These are phyloP conservation scores for Aegilops umbellulata DNA, from an alignment of 176 grass and related monocot species.

Conservation along the genomic window DNA sequence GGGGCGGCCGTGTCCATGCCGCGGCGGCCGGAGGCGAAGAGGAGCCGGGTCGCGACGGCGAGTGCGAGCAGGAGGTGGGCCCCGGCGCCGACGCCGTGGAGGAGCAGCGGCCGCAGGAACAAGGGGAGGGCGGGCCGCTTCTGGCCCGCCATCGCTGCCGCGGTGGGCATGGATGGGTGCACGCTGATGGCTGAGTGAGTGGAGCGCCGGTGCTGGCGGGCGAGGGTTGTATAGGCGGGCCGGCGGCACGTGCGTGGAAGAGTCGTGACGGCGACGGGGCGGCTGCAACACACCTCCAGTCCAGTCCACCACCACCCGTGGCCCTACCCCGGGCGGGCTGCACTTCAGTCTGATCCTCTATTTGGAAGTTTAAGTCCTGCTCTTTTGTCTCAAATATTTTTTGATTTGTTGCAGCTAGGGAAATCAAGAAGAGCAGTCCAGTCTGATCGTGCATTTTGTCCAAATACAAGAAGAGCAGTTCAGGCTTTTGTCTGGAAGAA, in stretches of 20 bases:
- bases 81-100: slow-evolving; percentile 17
- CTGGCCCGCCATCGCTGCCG: slow-evolving; percentile 7
- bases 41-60: slow-evolving; percentile 19
- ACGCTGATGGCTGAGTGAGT: neutral
- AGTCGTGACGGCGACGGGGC: no score
- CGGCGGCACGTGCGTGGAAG: neutral
- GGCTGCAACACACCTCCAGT: neutral
- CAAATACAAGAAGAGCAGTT: no score
- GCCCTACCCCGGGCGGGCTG: no score
- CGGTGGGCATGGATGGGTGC: neutral
- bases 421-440: no score
- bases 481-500: no score
- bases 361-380: no score
- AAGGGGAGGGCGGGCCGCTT: neutral
- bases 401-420: no score
- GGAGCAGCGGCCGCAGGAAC: neutral
- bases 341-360: no score
- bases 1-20: neutral
- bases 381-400: no score
- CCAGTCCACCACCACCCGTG: no score
- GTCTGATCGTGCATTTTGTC: no score
- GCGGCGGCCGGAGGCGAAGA: neutral
- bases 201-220: neutral
- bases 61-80: slow-evolving; percentile 31
- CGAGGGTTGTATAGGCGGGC: no score